These are phyloP conservation scores for Pseudozyma hubeiensis DNA, from an alignment of 1,284 basidiomycete genomes.

Conservation along the genomic window DNA sequence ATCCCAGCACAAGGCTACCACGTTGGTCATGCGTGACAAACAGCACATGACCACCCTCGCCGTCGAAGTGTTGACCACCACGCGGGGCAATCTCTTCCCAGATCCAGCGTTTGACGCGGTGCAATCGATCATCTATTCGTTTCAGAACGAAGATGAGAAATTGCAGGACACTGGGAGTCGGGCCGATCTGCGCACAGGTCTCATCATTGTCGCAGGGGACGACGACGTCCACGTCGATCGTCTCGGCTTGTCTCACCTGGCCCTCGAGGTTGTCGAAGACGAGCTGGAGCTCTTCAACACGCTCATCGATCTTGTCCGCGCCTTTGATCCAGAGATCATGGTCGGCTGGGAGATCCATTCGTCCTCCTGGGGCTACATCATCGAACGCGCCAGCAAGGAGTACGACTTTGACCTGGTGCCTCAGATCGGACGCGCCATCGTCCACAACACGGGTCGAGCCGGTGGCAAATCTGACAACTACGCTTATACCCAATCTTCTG, in stretches of 20 bases:
- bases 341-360: conserved; percentile 92
- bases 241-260: conserved; percentile 53
- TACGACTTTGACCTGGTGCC: conserved; percentile 68
- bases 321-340: conserved; percentile 89
- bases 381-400: conserved; percentile 73
- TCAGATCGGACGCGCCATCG: conserved; percentile 68
- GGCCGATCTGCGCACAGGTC: conserved; percentile 52
- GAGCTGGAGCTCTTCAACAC: conserved; percentile 87
- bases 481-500: conserved; percentile 82
- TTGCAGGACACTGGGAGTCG: conserved; percentile 54
- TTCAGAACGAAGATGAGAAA: conserved; percentile 74
- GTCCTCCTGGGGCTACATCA: conserved; percentile 89
- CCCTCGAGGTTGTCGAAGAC: conserved; percentile 74
- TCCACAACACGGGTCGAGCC: conserved; percentile 53
- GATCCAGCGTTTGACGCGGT: conserved; percentile 80
- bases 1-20: conserved; percentile 51
- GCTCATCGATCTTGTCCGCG: conserved; percentile 80
- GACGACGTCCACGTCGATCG: conserved; percentile 20
- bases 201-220: conserved; percentile 44
- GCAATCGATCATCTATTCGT: conserved; percentile 78
- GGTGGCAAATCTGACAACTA: conserved; percentile 58
- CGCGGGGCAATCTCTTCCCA: conserved; percentile 76
- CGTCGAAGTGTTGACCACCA: conserved; percentile 86
- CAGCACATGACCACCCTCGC: conserved; percentile 84
- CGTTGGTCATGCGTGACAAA: conserved; percentile 72